These are phyloP conservation scores for Trypanosoma grayi DNA, from an alignment of 208 protist species.

Conservation along the genomic window DNA sequence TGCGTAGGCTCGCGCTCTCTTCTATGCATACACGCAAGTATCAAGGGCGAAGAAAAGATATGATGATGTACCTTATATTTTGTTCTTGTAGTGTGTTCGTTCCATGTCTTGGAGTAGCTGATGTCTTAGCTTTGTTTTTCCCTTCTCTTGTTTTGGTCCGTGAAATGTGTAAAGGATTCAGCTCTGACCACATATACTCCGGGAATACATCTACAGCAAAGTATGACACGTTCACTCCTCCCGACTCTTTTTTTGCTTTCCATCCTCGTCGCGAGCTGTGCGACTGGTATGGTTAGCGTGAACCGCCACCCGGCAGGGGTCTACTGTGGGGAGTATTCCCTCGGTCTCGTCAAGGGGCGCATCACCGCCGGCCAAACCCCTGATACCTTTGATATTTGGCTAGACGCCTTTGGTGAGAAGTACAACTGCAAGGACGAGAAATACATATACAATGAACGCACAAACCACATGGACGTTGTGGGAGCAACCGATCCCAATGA, in stretches of 20 bases:
- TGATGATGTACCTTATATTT: neutral
- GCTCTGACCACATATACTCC: too few species aligned
- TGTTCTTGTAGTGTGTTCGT: neutral
- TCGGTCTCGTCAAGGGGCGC: constrained; percentile 42
- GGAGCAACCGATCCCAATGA: constrained; percentile 48
- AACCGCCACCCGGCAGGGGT: constrained; percentile 25
- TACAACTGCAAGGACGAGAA: constrained; percentile 53
- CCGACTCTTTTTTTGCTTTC: constrained; percentile 7
- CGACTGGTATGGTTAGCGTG: neutral
- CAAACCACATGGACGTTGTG: constrained; percentile 29
- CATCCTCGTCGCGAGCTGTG: neutral
- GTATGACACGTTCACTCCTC: constrained; percentile 2
- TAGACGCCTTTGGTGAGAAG: constrained; percentile 40
- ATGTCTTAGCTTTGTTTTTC: constrained; percentile 12
- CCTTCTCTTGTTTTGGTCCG: constrained; percentile 5
- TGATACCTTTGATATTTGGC: constrained; percentile 45
- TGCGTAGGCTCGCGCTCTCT: too few species aligned
- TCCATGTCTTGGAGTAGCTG: constrained; percentile 8
- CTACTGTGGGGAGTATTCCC: constrained; percentile 63
- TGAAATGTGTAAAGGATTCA: too few species aligned
- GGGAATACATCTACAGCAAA: neutral
- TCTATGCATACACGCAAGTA: too few species aligned
- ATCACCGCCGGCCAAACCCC: constrained; percentile 23
- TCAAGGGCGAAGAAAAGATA: neutral
- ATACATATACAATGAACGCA: constrained; percentile 57